A percentile compares a stretch with the other conserved stretches of the same genome.
These are phyloP conservation scores for Bidens hawaiensis DNA, from an alignment of 140 eudicot species.

Conservation along the genomic window DNA sequence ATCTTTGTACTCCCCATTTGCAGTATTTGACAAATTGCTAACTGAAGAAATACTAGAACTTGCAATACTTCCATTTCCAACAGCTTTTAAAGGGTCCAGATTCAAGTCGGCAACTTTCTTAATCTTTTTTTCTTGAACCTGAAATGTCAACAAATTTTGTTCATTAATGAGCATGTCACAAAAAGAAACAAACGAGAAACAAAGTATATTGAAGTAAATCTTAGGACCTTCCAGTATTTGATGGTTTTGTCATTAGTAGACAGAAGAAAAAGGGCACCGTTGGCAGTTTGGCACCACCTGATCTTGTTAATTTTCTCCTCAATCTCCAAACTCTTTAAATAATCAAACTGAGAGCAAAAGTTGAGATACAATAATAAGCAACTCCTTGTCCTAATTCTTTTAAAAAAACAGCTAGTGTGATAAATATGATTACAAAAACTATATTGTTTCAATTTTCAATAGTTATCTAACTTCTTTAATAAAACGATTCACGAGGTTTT, in stretches of 20 bases:
- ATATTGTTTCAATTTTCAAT: background rate
- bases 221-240: conserved; percentile 87
- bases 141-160: conserved; percentile 17
- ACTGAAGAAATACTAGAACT: conserved; percentile 60
- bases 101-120: conserved; percentile 80
- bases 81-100: conserved; percentile 52
- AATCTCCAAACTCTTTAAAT: conserved; percentile 94
- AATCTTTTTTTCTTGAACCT: conserved; percentile 97
- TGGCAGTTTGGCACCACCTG: conserved; percentile 95
- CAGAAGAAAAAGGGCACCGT: conserved; percentile 83
- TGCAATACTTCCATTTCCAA: conserved; percentile 57
- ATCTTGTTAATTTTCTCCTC: conserved; percentile 99
- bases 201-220: background rate
- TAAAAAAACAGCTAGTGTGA: background rate
- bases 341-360: conserved; percentile 79
- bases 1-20: conserved; percentile 64
- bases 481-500: background rate
- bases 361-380: conserved; percentile 11
- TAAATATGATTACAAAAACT: background rate
- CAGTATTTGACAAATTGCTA: conserved; percentile 34
- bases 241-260: conserved; percentile 98
- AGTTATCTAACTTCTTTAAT: background rate
- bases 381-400: background rate
- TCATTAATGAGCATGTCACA: background rate
- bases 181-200: background rate